Evolutionary conservation across 495 filamentous ascomycete species (phyloP).

Genomic region (Lasiosphaeria ovina): DNA sequence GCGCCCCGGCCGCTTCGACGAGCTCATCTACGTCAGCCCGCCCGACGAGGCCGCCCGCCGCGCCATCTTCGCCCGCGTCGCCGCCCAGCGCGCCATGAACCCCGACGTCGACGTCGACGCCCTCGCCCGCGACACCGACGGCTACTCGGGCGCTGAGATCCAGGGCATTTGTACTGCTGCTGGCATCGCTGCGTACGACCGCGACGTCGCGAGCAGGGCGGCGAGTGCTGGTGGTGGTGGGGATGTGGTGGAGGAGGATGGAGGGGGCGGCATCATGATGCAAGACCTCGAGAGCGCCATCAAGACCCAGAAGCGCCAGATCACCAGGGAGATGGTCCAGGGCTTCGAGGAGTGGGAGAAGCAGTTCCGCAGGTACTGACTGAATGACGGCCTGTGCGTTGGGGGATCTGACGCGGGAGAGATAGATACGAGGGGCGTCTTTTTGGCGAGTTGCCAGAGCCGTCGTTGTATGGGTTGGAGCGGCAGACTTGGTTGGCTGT

Average conservation of each 20-base stretch:
- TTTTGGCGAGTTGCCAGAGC: too few relatives aligned
- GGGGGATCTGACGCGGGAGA: too few relatives aligned
- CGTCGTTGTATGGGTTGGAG: too few relatives aligned
- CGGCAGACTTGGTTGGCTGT: too few relatives aligned
- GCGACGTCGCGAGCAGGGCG: conserved; percentile 11
- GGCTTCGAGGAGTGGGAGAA: conserved; percentile 66
- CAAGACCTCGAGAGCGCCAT: conserved; percentile 66
- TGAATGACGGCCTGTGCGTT: not conserved
- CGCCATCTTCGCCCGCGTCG: conserved; percentile 69
- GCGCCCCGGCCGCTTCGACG: conserved; percentile 83
- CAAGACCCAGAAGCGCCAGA: conserved; percentile 60
- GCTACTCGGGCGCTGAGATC: conserved; percentile 87
- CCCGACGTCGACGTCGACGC: conserved; percentile 61
- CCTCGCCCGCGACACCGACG: conserved; percentile 70
- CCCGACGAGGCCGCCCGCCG: conserved; percentile 72
- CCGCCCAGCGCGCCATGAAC: conserved; percentile 57
- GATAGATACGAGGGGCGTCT: too few relatives aligned
- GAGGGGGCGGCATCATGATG: conserved; percentile 53
- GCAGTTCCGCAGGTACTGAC: conserved; percentile 35
- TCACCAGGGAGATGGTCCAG: conserved; percentile 62
- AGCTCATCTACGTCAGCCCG: conserved; percentile 85
- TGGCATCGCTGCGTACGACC: conserved; percentile 45
- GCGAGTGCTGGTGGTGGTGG: not conserved
- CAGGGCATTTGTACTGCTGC: conserved; percentile 65
- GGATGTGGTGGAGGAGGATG: conserved; percentile 15